A percentile compares a stretch with the other conserved stretches of the same genome.
Evolutionary conservation across 345 rosid species (phyloP).

Genomic region (Eucalyptus microcorys): DNA sequence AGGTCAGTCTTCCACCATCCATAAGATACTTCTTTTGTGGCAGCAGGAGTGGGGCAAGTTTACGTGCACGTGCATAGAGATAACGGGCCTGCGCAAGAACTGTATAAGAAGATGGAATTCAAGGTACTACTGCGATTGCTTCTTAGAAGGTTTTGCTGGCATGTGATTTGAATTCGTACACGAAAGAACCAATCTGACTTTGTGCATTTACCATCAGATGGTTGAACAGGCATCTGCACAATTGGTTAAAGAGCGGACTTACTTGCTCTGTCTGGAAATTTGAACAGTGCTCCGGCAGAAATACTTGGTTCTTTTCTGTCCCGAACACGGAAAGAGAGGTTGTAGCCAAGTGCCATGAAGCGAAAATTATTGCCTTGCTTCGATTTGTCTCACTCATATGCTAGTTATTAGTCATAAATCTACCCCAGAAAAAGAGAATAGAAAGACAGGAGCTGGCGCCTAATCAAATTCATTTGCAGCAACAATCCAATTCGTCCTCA

Average conservation of each 20-base stretch:
- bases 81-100: conserved; percentile 50
- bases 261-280: conserved; percentile 39
- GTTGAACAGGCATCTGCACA: conserved; percentile 42
- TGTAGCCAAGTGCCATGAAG: neutral
- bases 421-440: neutral
- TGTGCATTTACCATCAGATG: conserved; percentile 22
- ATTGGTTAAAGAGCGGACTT: conserved; percentile 33
- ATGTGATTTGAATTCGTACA: neutral
- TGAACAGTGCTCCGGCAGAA: neutral
- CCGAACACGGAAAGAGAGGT: neutral
- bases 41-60: conserved; percentile 46
- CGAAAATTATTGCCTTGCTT: neutral
- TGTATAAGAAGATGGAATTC: conserved; percentile 60
- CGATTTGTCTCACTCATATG: neutral
- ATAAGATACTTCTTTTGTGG: neutral
- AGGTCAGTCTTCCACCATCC: neutral
- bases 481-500: neutral
- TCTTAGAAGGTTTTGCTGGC: neutral
- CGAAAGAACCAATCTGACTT: neutral
- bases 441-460: neutral
- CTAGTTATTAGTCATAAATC: neutral
- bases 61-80: conserved; percentile 68
- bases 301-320: neutral
- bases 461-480: neutral
- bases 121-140: conserved; percentile 30